A percentile compares a stretch with the other conserved stretches of the same genome.
These are phyloP conservation scores for Candida morakotiae DNA, from an alignment of 805 yeast species.

Conservation along the genomic window DNA sequence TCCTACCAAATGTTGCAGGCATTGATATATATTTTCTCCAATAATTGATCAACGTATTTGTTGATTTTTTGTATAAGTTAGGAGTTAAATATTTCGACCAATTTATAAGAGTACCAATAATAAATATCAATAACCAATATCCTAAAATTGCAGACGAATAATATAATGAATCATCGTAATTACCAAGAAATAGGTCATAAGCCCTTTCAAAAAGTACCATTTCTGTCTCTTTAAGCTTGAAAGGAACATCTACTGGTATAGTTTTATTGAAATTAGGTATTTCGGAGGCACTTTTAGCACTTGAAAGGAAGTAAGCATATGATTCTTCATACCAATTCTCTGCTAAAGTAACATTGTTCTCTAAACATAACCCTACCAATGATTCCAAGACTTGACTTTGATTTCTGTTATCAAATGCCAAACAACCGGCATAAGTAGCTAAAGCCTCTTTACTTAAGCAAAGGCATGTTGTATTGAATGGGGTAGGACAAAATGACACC, in stretches of 20 bases:
- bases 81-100: constrained; percentile 43
- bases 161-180: constrained; percentile 26
- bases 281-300: constrained; percentile 15
- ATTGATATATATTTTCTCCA: constrained; percentile 23
- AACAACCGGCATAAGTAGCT: constrained; percentile 30
- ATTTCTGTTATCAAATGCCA: constrained; percentile 17
- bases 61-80: constrained; percentile 19
- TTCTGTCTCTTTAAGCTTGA: constrained; percentile 15
- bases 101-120: constrained; percentile 38
- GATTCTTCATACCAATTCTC: constrained; percentile 14
- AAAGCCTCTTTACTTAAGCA: constrained; percentile 23
- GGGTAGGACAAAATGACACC: constrained; percentile 3
- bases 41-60: constrained; percentile 22
- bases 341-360: constrained; percentile 17
- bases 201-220: constrained; percentile 11
- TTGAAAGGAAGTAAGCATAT: constrained; percentile 10
- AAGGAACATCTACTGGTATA: constrained; percentile 19
- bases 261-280: constrained; percentile 21
- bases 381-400: constrained; percentile 17
- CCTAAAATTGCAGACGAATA: constrained; percentile 38
- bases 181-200: constrained; percentile 17
- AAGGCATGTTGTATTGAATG: constrained; percentile 13
- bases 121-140: constrained; percentile 44
- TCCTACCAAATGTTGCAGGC: constrained; percentile 37
- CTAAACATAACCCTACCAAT: constrained; percentile 14